Percentiles rank a stretch among this genome's conserved stretches.
Evolutionary conservation across 495 filamentous ascomycete species (phyloP).

Genomic region (Penicillium steckii): DNA sequence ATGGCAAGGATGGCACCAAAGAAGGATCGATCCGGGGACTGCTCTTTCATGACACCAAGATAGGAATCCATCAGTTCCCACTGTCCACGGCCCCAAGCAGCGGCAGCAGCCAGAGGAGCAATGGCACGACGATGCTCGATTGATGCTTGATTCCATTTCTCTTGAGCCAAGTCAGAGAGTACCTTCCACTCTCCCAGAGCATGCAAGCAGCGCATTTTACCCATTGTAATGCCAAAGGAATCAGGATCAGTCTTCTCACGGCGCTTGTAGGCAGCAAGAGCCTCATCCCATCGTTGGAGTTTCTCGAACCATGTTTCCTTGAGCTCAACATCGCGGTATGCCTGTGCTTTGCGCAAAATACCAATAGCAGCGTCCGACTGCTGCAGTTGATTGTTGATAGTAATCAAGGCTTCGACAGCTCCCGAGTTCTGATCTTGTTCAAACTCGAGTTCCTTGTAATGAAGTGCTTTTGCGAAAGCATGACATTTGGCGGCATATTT

Average conservation of each 20-base stretch:
- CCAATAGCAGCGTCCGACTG: conserved; percentile 97
- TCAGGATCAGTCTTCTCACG: conserved; percentile 69
- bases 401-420: conserved; percentile 94
- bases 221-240: conserved; percentile 92
- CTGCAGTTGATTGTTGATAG: conserved; percentile 97
- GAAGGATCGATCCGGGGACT: conserved; percentile 92
- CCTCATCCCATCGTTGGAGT: conserved; percentile 96
- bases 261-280: conserved; percentile 84
- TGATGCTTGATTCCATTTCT: conserved; percentile 86
- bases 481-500: conserved; percentile 94
- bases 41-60: conserved; percentile 86
- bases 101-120: conserved; percentile 88
- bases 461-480: conserved; percentile 94
- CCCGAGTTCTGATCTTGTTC: conserved; percentile 95
- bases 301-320: conserved; percentile 99
- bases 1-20: conserved; percentile 93
- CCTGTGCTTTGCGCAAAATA: conserved; percentile 90
- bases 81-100: conserved; percentile 95
- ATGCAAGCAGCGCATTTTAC: conserved; percentile 98
- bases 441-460: conserved; percentile 99
- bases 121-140: conserved; percentile 82
- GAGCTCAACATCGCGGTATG: conserved; percentile 90
- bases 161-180: conserved; percentile 80
- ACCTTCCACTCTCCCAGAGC: conserved; percentile 97
- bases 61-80: conserved; percentile 99